Conservation (phyloP, 768 basidiomycete species). For the Mrakia hoshinonis region DNA sequence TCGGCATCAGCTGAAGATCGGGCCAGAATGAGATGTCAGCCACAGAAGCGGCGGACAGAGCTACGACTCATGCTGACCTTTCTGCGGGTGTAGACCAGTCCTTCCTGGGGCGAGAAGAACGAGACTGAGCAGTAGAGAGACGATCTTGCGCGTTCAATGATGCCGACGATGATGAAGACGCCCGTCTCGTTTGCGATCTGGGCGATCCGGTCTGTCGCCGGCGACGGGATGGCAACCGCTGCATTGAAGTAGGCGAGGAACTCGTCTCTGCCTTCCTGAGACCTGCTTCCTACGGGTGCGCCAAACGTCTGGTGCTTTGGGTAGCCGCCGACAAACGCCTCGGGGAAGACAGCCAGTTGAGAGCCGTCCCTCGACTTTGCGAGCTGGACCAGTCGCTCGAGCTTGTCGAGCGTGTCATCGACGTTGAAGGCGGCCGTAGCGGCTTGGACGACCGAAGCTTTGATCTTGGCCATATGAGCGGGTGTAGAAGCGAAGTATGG, state of each 20-base stretch:
- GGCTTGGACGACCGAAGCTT: conserved; percentile 31
- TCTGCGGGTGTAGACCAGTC: conserved; percentile 55
- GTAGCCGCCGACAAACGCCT: conserved; percentile 34
- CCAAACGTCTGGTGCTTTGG: conserved; percentile 43
- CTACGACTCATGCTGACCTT: conserved; percentile 38
- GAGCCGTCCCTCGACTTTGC: conserved; percentile 21
- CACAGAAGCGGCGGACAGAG: neutral
- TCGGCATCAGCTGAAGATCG: conserved; percentile 50
- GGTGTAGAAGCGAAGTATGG: too few species aligned
- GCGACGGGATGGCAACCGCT: conserved; percentile 52
- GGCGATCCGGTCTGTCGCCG: conserved; percentile 48
- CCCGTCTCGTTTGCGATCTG: conserved; percentile 46
- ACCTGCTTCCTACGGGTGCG: conserved; percentile 48
- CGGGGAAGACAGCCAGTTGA: conserved; percentile 30
- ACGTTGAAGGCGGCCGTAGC: conserved; percentile 29
- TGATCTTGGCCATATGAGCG: conserved; percentile 22
- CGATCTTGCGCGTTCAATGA: conserved; percentile 54
- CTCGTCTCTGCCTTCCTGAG: conserved; percentile 51
- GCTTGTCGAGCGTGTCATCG: conserved; percentile 27
- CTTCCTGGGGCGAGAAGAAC: conserved; percentile 51
- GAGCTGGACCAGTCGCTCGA: conserved; percentile 27
- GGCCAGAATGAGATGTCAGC: neutral
- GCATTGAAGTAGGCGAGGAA: conserved; percentile 51
- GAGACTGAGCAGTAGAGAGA: conserved; percentile 57
- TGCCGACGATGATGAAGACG: conserved; percentile 54